Evolutionary conservation across 371 early-diverging fungal species (phyloP).

Genomic region (Mucor sp.): DNA sequence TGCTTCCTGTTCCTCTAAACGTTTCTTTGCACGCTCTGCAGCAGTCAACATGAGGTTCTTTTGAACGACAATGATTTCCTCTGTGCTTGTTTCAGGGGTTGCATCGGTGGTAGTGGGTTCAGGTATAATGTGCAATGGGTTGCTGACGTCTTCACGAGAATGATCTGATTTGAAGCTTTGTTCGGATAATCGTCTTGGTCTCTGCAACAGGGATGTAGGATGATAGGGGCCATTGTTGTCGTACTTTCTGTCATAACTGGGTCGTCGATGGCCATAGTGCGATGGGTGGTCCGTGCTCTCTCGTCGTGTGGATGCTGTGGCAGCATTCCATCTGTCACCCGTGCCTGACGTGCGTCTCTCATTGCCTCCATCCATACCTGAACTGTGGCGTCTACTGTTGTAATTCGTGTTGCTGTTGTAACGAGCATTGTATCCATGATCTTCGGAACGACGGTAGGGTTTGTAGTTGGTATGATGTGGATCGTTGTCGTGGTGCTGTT

Average conservation of each 20-base stretch:
- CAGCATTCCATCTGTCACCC: background rate
- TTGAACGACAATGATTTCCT: slow-evolving; percentile 38
- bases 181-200: slow-evolving; percentile 37
- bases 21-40: slow-evolving; percentile 52
- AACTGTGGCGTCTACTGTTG: slow-evolving; percentile 14
- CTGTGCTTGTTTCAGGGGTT: slow-evolving; percentile 14
- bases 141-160: slow-evolving; percentile 18
- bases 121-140: slow-evolving; percentile 12
- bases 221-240: background rate
- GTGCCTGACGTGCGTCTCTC: slow-evolving; percentile 7
- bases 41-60: slow-evolving; percentile 47
- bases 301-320: slow-evolving; percentile 1
- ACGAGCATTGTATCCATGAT: slow-evolving; percentile 18
- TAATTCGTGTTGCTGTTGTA: slow-evolving; percentile 12
- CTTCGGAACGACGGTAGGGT: slow-evolving; percentile 16
- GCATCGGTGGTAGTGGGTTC: background rate
- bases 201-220: slow-evolving; percentile 24
- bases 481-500: background rate
- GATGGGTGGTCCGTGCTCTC: slow-evolving; percentile 3
- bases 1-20: slow-evolving; percentile 52
- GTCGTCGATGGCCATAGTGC: slow-evolving; percentile 3
- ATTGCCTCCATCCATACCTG: background rate
- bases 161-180: slow-evolving; percentile 33
- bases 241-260: slow-evolving; percentile 14
- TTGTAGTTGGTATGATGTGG: background rate